phyloP scores from a whole-genome alignment of 106 monocot genomes.

The Dioscorea dumetorum region DNA sequence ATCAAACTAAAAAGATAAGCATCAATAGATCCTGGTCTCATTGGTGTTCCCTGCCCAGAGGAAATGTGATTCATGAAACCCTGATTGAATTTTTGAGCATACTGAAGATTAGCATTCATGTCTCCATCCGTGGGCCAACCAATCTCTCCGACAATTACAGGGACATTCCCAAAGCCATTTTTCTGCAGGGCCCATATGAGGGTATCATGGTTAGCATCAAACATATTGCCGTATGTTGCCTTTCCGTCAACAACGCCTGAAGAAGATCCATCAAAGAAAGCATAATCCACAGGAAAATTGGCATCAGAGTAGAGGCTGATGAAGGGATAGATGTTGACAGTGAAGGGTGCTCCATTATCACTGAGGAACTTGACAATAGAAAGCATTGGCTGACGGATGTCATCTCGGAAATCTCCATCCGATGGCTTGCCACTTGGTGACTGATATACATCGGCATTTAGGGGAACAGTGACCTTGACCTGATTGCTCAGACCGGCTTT shows the following conservation, averaged over 20 bases:
- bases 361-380: conserved; percentile 73
- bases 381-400: conserved; percentile 76
- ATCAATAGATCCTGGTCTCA: conserved; percentile 59
- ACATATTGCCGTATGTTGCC: conserved; percentile 51
- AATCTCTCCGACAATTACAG: conserved; percentile 74
- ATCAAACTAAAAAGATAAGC: conserved; percentile 80
- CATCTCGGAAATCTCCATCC: conserved; percentile 69
- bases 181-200: conserved; percentile 74
- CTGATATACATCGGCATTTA: conserved; percentile 80
- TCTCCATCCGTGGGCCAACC: conserved; percentile 94
- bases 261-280: conserved; percentile 70
- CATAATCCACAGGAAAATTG: conserved; percentile 76
- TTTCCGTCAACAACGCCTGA: conserved; percentile 36
- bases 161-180: conserved; percentile 66
- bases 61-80: conserved; percentile 58
- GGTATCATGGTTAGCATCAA: conserved; percentile 86
- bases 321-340: conserved; percentile 91
- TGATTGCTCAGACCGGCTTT: conserved; percentile 63
- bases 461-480: conserved; percentile 74
- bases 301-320: conserved; percentile 74
- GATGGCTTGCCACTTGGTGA: conserved; percentile 59
- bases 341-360: conserved; percentile 63
- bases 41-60: conserved; percentile 55
- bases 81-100: conserved; percentile 66
- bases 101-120: conserved; percentile 51